These are phyloP conservation scores for Suzukiozyma palmioleophila DNA, from an alignment of 1,139 yeast genomes.

Conservation along the genomic window DNA sequence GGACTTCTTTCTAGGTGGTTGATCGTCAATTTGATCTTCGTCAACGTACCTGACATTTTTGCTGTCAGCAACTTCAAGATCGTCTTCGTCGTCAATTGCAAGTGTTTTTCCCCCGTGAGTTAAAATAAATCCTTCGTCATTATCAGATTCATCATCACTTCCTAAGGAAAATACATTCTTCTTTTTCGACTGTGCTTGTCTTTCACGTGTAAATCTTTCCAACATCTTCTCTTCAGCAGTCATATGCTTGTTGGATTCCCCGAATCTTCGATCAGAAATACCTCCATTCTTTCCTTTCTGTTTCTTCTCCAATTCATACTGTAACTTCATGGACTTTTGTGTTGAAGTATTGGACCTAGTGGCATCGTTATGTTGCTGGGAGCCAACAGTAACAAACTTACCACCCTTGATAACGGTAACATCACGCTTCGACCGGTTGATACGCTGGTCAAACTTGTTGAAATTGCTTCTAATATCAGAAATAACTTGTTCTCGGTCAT, in stretches of 20 bases:
- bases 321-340: slow-evolving; percentile 66
- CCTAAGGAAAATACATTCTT: slow-evolving; percentile 57
- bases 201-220: slow-evolving; percentile 87
- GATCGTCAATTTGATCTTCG: slow-evolving; percentile 31
- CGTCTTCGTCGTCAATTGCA: slow-evolving; percentile 45
- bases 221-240: slow-evolving; percentile 90
- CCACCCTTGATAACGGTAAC: slow-evolving; percentile 54
- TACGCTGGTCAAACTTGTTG: slow-evolving; percentile 83
- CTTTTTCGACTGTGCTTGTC: slow-evolving; percentile 53
- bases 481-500: slow-evolving; percentile 55
- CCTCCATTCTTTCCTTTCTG: slow-evolving; percentile 74
- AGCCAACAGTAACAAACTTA: slow-evolving; percentile 54
- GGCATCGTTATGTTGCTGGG: slow-evolving; percentile 38
- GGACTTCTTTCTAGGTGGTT: slow-evolving; percentile 62
- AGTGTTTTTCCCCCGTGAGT: slow-evolving; percentile 81
- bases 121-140: slow-evolving; percentile 41
- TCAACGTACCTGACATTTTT: slow-evolving; percentile 25
- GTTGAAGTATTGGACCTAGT: slow-evolving; percentile 63
- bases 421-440: slow-evolving; percentile 64
- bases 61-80: slow-evolving; percentile 19
- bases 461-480: slow-evolving; percentile 70
- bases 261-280: slow-evolving; percentile 82
- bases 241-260: slow-evolving; percentile 71
- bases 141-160: slow-evolving; percentile 49
- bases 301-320: slow-evolving; percentile 60